Base-by-base conservation (phyloP, 305 asterid genomes). In the Plantago coronopus region DNA sequence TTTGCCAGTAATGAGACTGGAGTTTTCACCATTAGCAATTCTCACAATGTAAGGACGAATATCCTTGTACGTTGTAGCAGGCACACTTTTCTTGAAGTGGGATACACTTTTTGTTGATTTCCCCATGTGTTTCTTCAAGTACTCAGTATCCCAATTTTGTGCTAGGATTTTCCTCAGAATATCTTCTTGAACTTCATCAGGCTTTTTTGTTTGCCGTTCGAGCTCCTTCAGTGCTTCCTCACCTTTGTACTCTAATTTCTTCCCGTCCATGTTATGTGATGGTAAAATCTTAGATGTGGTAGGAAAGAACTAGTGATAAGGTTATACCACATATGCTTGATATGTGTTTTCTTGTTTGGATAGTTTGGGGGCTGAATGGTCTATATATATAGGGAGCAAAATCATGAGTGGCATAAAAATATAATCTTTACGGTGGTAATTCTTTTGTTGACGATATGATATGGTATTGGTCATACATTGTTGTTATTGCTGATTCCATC, bases 181-280 rank as follows among this genome's bases (percentile, higher is more conserved):
- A 13, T 76, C 79, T 46, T 79, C 72, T 64, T 86, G 95, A 54
- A 81, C 87, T 55, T 81, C 79, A 18, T 75, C 79, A 3, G 87
- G 78, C 27, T 69, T 79, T 31, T 61, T 34, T 31, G 95, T 81
- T 29, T 83, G 65, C 45, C 77, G 73, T 62, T 86, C 85, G 3
- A 86, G 75, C 67, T 81, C 89, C 67, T 72, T 75, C 69, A 86
- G 16, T 59, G 91, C 95, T 29, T 74, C 79, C 65, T 23, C 72
- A 3, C 95, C 95, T 70, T 79, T 81, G 83, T 86, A 86, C 77
- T 86, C 91, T 67, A 83, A 68, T 76, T 80, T 86, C 78, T 86
- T 78, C 48, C 95, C 83, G 25, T 81, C 85, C 95, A 86, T 82
- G 58, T 50, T 19, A 20, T n/a, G 48, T 19, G 1, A 9, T 20